Evolutionary conservation across 2,329 filamentous ascomycete species (phyloP).

Genomic region (Colletotrichum orchidophilum): DNA sequence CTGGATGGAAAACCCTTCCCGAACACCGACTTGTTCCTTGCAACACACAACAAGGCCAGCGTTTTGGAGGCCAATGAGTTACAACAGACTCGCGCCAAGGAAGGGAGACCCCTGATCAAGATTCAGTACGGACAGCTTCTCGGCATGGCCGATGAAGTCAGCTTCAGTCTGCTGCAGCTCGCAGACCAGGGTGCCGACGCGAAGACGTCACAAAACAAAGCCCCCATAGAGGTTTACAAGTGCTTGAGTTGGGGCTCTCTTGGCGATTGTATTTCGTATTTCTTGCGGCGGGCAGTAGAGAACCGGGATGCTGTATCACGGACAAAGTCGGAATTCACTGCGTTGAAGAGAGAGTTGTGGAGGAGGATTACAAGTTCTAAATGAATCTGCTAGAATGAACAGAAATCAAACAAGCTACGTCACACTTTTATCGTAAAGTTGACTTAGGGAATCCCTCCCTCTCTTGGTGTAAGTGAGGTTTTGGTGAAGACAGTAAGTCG

Average conservation of each 20-base stretch:
- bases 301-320: background rate
- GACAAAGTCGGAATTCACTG: background rate
- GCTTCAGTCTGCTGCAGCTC: constrained; percentile 63
- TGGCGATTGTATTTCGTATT: background rate
- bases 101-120: constrained; percentile 49
- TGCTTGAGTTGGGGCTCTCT: constrained; percentile 3
- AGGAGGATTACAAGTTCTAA: background rate
- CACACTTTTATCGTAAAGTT: background rate
- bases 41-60: constrained; percentile 75
- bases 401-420: background rate
- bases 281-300: constrained; percentile 8
- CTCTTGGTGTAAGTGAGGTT: background rate
- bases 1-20: constrained; percentile 59
- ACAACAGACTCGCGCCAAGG: constrained; percentile 61
- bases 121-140: constrained; percentile 47
- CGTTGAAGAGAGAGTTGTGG: background rate
- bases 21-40: constrained; percentile 72
- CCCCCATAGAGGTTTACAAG: background rate
- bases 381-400: background rate
- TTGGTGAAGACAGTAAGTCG: background rate
- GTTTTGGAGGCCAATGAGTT: constrained; percentile 68
- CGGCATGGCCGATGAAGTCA: constrained; percentile 93
- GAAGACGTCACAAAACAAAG: background rate
- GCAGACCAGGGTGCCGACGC: background rate
- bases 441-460: no score